A percentile compares a stretch with the other conserved stretches of the same genome.
phyloP scores from a whole-genome alignment of 116 monocot genomes.

The Posidonia oceanica region DNA sequence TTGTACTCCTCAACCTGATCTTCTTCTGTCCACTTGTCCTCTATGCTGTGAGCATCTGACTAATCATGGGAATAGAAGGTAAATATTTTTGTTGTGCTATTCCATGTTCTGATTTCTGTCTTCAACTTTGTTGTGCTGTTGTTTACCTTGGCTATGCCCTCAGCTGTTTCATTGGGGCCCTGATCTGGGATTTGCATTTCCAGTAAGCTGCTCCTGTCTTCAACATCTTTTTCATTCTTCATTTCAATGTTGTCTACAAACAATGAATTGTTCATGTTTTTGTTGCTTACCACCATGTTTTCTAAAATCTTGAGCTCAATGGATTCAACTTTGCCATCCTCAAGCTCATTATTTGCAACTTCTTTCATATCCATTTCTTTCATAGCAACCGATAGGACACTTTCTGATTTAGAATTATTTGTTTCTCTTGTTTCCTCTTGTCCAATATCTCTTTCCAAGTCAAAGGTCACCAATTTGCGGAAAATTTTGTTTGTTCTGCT shows the following conservation, averaged over 20 bases:
- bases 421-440: slow-evolving; percentile 2
- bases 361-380: slow-evolving; percentile 3
- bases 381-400: not conserved
- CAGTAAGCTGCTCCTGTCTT: not conserved
- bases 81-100: not conserved
- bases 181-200: not conserved
- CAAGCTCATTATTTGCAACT: not conserved
- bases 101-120: not conserved
- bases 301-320: not conserved
- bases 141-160: not conserved
- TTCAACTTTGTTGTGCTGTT: not conserved
- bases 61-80: not conserved
- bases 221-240: not conserved
- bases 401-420: not conserved
- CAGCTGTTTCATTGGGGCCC: not conserved
- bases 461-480: not conserved
- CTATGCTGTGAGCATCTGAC: not conserved
- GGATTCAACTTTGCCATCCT: not conserved
- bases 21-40: not conserved
- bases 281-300: not conserved
- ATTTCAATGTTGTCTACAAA: not conserved
- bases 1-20: not conserved
- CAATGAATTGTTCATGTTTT: slow-evolving; percentile 1
- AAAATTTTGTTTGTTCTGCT: not conserved
- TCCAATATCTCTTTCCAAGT: not conserved